Percentiles rank a stretch among this genome's conserved stretches.
These are phyloP conservation scores for Pichia sp. DNA, from an alignment of 1,139 yeast genomes.

Conservation along the genomic window DNA sequence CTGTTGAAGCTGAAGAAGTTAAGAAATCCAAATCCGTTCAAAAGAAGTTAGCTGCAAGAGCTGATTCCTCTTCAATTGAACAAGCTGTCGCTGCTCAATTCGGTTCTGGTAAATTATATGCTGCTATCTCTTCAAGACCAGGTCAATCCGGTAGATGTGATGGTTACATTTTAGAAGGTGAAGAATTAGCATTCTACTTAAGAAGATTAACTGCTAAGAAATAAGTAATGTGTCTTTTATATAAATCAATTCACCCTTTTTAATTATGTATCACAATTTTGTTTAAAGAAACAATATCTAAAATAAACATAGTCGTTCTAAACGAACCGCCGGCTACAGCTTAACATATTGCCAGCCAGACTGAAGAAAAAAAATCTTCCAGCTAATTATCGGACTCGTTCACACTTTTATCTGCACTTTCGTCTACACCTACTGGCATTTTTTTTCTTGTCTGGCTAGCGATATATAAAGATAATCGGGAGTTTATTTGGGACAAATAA, in stretches of 20 bases:
- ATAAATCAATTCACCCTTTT: conserved; percentile 1
- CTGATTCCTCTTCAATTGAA: conserved; percentile 79
- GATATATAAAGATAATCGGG: no score
- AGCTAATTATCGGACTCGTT: no score
- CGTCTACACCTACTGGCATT: no score
- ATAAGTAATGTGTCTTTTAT: conserved; percentile 39
- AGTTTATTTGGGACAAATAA: no score
- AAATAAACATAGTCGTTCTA: background rate
- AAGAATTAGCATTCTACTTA: conserved; percentile 99
- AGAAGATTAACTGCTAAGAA: conserved; percentile 99
- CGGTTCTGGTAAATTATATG: conserved; percentile 98
- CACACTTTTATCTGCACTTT: no score
- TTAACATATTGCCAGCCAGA: no score
- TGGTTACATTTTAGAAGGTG: conserved; percentile 99
- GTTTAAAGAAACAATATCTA: background rate
- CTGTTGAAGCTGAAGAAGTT: conserved; percentile 35
- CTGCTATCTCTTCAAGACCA: conserved; percentile 98
- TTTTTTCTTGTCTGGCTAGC: no score
- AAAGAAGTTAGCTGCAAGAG: conserved; percentile 90
- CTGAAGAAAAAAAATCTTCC: no score
- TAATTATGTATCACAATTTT: background rate
- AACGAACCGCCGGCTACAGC: background rate
- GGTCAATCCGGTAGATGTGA: conserved; percentile 99
- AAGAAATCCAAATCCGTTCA: conserved; percentile 76
- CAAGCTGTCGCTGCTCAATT: conserved; percentile 90